A percentile compares a stretch with the other conserved stretches of the same genome.
These are phyloP conservation scores for Entomortierella lignicola DNA, from an alignment of 192 early-diverging fungal species.

Conservation along the genomic window DNA sequence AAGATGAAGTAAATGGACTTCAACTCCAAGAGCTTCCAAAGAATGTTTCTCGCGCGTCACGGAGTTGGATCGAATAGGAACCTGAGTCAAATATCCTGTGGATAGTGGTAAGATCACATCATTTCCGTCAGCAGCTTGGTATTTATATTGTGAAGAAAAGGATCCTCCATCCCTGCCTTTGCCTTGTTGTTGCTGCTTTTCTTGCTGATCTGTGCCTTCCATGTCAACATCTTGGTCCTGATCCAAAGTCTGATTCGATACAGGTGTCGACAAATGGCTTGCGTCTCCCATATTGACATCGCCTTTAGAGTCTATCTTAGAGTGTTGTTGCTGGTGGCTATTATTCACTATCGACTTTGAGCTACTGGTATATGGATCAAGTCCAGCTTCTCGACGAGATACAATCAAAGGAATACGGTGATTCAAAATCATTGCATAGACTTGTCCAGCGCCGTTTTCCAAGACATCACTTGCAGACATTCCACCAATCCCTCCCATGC, in stretches of 20 bases:
- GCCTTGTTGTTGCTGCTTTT: slow-evolving; percentile 4
- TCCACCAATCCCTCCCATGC: slow-evolving; percentile 38
- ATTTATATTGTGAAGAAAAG: neutral
- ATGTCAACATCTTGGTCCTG: slow-evolving; percentile 35
- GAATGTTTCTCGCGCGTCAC: slow-evolving; percentile 58
- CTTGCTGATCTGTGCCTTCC: slow-evolving; percentile 2
- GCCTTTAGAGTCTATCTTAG: neutral
- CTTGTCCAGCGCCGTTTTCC: slow-evolving; percentile 49
- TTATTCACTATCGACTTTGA: neutral
- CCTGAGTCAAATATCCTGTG: slow-evolving; percentile 61
- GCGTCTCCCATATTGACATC: slow-evolving; percentile 8
- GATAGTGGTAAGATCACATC: slow-evolving; percentile 62
- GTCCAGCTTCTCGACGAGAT: slow-evolving; percentile 29
- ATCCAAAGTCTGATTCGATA: neutral
- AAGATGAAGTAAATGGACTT: slow-evolving; percentile 53
- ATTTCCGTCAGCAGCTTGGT: neutral
- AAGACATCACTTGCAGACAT: slow-evolving; percentile 18
- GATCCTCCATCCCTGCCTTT: neutral
- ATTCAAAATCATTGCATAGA: slow-evolving; percentile 60
- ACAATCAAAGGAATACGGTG: slow-evolving; percentile 62
- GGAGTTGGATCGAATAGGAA: slow-evolving; percentile 52
- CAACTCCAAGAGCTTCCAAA: slow-evolving; percentile 54
- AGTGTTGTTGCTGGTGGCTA: too few species aligned
- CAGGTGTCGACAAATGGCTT: slow-evolving; percentile 2
- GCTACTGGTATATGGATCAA: neutral